Evolutionary conservation across 305 asterid species (phyloP), one percentile per base, ranked within the genome.

Genomic region (Fraxinus latifolia): DNA sequence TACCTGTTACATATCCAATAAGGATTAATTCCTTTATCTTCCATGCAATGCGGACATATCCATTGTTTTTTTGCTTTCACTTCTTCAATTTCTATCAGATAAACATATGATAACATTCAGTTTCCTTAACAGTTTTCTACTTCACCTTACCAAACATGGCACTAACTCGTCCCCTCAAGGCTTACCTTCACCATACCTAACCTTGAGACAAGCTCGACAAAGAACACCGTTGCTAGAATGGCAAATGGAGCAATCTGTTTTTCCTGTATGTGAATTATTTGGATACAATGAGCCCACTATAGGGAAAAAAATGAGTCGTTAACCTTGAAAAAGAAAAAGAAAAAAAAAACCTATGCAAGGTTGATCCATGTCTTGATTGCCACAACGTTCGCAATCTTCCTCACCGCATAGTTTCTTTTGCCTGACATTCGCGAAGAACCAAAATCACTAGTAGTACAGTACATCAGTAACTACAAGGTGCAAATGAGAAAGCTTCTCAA

Each of bases 1-100:
- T 87, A 94, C 98, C 98, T 94, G 89, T 94, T 94, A 77, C 97
- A 93, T 87, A 94, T 93, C 98, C 98, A 93, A 80, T 89, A 91
- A 39, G 95, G 95, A 39, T 88, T 93, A 70, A 83, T 82, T 55
- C 95, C 95, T 85, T 89, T 89, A 15, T 90, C 90, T 85, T 94
- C 97, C 4, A 79, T 73, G 31, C 97, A 93, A 73, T 94, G 98
- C 89, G 97, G 97, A 53, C 97, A 93, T 80, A 85, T 88, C 97
- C 97, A 93, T 23, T 89, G 88, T 85, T 91, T 90, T 83, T 89
- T 89, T 77, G 84, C 85, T 84, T 85, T 88, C 78, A 92, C 97
- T 67, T 91, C 97, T 87, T 93, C 97, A 88, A 94, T 82, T 86
- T 92, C 97, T 94, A 84, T 62, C 74, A 90, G 32, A 80, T 75